Percentiles rank a stretch among this genome's conserved stretches.
These are phyloP conservation scores for Cladophialophora immunda DNA, from an alignment of 2,329 filamentous ascomycete genomes.

Conservation along the genomic window DNA sequence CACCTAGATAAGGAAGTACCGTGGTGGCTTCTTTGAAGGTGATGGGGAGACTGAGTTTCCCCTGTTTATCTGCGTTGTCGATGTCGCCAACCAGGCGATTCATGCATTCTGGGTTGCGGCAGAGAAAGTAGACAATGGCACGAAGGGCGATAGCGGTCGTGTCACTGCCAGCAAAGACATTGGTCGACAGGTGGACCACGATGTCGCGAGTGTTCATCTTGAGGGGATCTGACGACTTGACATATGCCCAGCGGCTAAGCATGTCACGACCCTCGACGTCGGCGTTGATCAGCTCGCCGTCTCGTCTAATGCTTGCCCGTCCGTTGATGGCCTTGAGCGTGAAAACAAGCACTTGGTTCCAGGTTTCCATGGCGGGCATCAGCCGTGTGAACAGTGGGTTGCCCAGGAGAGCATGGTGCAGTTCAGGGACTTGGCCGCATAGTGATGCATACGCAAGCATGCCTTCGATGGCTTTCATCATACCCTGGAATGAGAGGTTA, in stretches of 20 bases:
- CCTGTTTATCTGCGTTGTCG: constrained; percentile 29
- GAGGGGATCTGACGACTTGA: constrained; percentile 42
- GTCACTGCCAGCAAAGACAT: constrained; percentile 43
- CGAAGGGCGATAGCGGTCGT: constrained; percentile 38
- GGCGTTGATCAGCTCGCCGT: constrained; percentile 42
- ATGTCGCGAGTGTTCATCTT: constrained; percentile 45
- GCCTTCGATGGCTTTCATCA: constrained; percentile 45
- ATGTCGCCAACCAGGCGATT: constrained; percentile 33
- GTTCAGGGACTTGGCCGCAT: constrained; percentile 44
- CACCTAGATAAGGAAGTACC: constrained; percentile 32
- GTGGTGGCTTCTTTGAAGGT: constrained; percentile 41
- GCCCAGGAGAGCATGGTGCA: constrained; percentile 43
- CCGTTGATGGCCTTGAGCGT: constrained; percentile 47
- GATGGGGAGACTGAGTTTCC: constrained; percentile 34
- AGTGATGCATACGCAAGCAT: constrained; percentile 43
- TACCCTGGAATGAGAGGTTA: constrained; percentile 26
- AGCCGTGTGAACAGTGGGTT: constrained; percentile 45
- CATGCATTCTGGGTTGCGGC: constrained; percentile 63
- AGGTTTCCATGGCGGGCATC: constrained; percentile 47
- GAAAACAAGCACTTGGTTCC: constrained; percentile 47
- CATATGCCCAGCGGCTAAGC: constrained; percentile 44
- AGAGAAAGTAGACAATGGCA: constrained; percentile 74
- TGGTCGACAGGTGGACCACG: constrained; percentile 44
- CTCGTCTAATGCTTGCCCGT: constrained; percentile 40
- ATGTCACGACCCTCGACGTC: constrained; percentile 42